Evolutionary conservation across 192 early-diverging fungal genomes (phyloP).

Genomic region (Bifiguratus adelaidae): DNA sequence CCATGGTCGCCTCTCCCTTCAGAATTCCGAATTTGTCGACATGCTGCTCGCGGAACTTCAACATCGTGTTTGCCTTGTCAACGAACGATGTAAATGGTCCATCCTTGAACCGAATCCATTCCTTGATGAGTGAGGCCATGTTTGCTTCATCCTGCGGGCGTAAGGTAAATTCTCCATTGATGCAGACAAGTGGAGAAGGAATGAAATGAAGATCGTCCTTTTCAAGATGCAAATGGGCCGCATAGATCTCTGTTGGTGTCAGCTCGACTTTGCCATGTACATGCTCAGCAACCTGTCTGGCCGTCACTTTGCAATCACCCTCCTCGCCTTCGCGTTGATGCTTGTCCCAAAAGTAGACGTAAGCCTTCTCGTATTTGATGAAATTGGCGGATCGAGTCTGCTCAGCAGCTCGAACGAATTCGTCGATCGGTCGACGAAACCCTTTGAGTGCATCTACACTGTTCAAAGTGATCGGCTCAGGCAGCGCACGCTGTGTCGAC

Average conservation of each 20-base stretch:
- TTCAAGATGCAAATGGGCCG: slow-evolving; percentile 45
- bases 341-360: slow-evolving; percentile 20
- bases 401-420: slow-evolving; percentile 20
- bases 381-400: slow-evolving; percentile 19
- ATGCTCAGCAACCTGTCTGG: slow-evolving; percentile 18
- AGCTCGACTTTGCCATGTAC: slow-evolving; percentile 20
- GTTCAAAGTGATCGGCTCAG: neutral
- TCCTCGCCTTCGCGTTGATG: neutral
- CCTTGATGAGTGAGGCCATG: slow-evolving; percentile 22
- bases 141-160: slow-evolving; percentile 29
- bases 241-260: slow-evolving; percentile 28
- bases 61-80: slow-evolving; percentile 26
- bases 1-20: slow-evolving; percentile 6
- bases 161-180: slow-evolving; percentile 35
- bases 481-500: slow-evolving; percentile 1
- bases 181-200: slow-evolving; percentile 28
- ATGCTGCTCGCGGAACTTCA: slow-evolving; percentile 9
- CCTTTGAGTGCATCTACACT: neutral
- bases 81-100: slow-evolving; percentile 34
- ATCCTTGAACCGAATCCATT: slow-evolving; percentile 37
- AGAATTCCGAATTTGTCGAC: slow-evolving; percentile 5
- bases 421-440: slow-evolving; percentile 4
- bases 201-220: slow-evolving; percentile 38
- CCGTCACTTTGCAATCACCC: neutral
- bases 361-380: slow-evolving; percentile 17